Evolutionary conservation across 2,329 filamentous ascomycete species (phyloP).

Genomic region (Lasiodiplodia theobromae): DNA sequence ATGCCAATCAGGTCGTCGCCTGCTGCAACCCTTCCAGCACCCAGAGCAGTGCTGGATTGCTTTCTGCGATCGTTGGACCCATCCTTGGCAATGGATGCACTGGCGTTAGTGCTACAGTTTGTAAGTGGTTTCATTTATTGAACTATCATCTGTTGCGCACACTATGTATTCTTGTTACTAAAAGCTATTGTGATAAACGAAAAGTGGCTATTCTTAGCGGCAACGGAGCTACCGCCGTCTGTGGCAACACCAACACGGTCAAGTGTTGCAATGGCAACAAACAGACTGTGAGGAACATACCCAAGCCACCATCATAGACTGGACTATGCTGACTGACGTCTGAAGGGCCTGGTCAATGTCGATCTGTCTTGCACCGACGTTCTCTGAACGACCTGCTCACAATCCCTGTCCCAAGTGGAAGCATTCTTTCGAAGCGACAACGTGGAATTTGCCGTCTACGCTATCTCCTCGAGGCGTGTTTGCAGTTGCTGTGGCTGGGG

Average conservation of each 20-base stretch:
- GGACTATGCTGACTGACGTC: no score
- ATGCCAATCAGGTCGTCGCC: slow-evolving; percentile 30
- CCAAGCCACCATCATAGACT: no score
- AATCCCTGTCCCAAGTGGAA: no score
- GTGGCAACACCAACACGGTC: neutral
- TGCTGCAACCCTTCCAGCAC: slow-evolving; percentile 33
- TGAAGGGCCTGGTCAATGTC: no score
- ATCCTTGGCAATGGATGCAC: slow-evolving; percentile 31
- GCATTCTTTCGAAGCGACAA: no score
- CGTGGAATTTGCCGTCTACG: no score
- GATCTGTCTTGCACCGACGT: no score
- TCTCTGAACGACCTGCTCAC: no score
- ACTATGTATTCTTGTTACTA: neutral
- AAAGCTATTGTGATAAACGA: neutral
- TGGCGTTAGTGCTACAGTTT: neutral
- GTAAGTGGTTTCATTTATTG: neutral
- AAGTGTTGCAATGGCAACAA: slow-evolving; percentile 1
- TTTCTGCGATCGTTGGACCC: slow-evolving; percentile 30
- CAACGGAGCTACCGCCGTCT: neutral
- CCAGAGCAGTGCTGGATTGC: slow-evolving; percentile 30
- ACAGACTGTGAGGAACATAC: neutral
- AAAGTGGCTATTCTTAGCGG: neutral
- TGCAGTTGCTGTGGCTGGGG: no score
- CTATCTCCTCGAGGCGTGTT: no score
- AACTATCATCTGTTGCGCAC: neutral